Evolutionary conservation across 2,329 filamentous ascomycete species (phyloP).

Genomic region (Pleoardoris graminearum): DNA sequence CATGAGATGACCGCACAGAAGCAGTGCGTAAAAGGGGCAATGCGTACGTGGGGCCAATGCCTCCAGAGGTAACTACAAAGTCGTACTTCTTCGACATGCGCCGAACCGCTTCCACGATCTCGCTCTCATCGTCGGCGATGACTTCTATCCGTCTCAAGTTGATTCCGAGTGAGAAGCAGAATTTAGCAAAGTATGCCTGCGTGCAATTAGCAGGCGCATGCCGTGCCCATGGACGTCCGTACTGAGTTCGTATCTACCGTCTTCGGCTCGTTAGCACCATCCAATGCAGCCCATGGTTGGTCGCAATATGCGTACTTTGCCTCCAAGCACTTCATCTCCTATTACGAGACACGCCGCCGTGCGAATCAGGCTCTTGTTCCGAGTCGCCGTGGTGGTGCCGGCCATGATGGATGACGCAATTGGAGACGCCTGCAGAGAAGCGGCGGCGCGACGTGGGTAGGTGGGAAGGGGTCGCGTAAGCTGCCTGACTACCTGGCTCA

Average conservation of each 20-base stretch:
- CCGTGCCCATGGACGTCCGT: conserved; percentile 12
- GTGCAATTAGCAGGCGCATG: conserved; percentile 17
- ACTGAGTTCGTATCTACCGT: conserved; percentile 68
- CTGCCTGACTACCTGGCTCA: conserved; percentile 75
- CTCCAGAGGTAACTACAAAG: conserved; percentile 92
- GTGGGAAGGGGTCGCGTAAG: conserved; percentile 65
- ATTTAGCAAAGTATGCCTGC: conserved; percentile 64
- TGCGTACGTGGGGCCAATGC: conserved; percentile 89
- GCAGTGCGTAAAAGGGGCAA: conserved; percentile 5
- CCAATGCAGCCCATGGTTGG: conserved; percentile 1
- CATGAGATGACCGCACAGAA: not conserved
- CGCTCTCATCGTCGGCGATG: conserved; percentile 86
- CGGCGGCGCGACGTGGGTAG: conserved; percentile 55
- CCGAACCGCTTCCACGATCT: conserved; percentile 84
- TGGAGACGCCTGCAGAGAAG: conserved; percentile 27
- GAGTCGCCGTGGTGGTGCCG: conserved; percentile 48
- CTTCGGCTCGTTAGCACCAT: conserved; percentile 44
- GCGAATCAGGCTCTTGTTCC: conserved; percentile 70
- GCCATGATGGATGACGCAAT: conserved; percentile 52
- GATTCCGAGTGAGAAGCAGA: conserved; percentile 66
- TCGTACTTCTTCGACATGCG: conserved; percentile 91
- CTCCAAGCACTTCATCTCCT: conserved; percentile 93
- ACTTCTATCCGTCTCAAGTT: conserved; percentile 86
- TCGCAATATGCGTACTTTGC: conserved; percentile 67
- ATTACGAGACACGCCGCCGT: conserved; percentile 94